phyloP scores from a whole-genome alignment of 495 filamentous ascomycete species.

The Patellaria atrata region DNA sequence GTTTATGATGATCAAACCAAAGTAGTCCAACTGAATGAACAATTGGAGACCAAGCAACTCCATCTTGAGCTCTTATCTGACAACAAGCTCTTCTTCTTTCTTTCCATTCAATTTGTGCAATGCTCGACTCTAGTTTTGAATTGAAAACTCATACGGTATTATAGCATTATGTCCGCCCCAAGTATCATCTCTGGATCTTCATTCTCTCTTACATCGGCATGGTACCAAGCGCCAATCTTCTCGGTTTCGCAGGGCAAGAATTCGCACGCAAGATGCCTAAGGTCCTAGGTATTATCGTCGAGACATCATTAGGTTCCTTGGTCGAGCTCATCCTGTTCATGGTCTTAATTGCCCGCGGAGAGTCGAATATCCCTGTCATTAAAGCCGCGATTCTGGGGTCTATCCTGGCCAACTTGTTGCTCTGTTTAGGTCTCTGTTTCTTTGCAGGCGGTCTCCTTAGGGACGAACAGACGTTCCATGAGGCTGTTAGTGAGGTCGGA shows the following conservation, averaged over 20 bases:
- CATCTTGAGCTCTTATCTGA: too few relatives aligned
- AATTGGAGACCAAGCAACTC: too few relatives aligned
- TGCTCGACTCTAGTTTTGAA: not conserved
- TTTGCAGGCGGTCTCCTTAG: constrained; percentile 56
- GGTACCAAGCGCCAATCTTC: constrained; percentile 74
- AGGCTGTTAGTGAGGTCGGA: constrained; percentile 67
- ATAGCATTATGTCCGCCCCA: constrained; percentile 43
- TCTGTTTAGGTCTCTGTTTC: constrained; percentile 64
- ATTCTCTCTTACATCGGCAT: constrained; percentile 65
- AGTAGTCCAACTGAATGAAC: too few relatives aligned
- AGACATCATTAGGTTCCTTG: constrained; percentile 60
- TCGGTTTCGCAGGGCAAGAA: constrained; percentile 75
- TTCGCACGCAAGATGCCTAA: constrained; percentile 65
- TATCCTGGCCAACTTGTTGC: constrained; percentile 57
- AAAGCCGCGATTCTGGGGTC: constrained; percentile 71
- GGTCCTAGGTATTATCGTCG: constrained; percentile 60
- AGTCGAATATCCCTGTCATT: constrained; percentile 47
- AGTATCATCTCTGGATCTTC: constrained; percentile 51
- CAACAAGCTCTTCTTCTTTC: not conserved
- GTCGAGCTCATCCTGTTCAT: constrained; percentile 80
- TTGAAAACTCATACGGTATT: constrained; percentile 3
- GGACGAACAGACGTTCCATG: constrained; percentile 50
- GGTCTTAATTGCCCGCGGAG: constrained; percentile 41
- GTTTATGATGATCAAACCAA: too few relatives aligned
- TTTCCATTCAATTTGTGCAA: constrained; percentile 1